Conservation (phyloP, 371 early-diverging fungal genomes). For the Blastocladiella emersonii region DNA sequence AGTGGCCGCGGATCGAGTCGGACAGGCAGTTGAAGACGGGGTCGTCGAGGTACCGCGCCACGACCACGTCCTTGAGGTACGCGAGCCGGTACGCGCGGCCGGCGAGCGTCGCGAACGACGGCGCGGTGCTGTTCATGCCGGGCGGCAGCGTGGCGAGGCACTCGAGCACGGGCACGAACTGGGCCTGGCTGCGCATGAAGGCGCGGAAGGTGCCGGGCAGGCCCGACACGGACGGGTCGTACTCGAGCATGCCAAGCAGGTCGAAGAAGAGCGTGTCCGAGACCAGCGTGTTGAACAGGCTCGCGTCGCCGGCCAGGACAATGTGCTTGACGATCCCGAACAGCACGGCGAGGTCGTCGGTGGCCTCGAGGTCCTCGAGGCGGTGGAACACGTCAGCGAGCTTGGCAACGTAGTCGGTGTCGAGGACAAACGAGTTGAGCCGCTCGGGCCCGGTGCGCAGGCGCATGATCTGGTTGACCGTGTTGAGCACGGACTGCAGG, state of each 20-base stretch:
- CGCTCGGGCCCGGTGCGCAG: constrained; percentile 14
- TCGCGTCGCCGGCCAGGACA: neutral
- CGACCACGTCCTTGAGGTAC: constrained; percentile 65
- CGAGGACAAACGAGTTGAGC: constrained; percentile 13
- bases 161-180: constrained; percentile 43
- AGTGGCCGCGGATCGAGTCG: neutral
- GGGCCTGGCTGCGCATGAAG: constrained; percentile 36
- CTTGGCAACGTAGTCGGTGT: constrained; percentile 21
- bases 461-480: constrained; percentile 25
- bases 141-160: neutral
- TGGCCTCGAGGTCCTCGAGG: constrained; percentile 69
- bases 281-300: constrained; percentile 43
- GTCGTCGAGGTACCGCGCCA: constrained; percentile 59
- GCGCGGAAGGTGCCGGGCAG: constrained; percentile 54
- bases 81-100: constrained; percentile 48
- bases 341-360: constrained; percentile 49
- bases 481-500: constrained; percentile 40
- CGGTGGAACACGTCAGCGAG: constrained; percentile 53
- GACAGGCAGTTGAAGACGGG: constrained; percentile 19
- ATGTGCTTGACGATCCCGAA: constrained; percentile 46
- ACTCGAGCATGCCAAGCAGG: constrained; percentile 71
- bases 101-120: neutral
- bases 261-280: constrained; percentile 37
- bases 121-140: neutral
- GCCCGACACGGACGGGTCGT: constrained; percentile 56